A percentile compares a stretch with the other conserved stretches of the same genome.
Evolutionary conservation across 2,329 filamentous ascomycete species (phyloP).

Genomic region (Acrodontium crateriforme): DNA sequence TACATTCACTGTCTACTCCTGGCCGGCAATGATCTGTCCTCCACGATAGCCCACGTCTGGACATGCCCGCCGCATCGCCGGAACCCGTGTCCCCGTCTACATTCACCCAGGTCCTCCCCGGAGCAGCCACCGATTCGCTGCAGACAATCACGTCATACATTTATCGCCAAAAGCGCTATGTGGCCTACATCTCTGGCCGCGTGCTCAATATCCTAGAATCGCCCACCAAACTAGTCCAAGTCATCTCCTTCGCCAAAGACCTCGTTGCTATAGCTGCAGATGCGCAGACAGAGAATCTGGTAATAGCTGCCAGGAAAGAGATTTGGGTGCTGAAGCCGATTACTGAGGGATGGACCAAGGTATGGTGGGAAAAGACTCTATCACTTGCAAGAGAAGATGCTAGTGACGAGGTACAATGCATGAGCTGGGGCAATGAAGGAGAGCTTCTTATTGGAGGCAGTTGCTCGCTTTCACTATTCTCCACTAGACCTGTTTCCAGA

Average conservation of each 20-base stretch:
- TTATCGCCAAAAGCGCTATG: slow-evolving; percentile 59
- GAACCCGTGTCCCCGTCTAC: no score
- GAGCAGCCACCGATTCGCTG: slow-evolving; percentile 62
- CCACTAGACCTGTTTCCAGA: slow-evolving; percentile 27
- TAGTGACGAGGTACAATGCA: slow-evolving; percentile 37
- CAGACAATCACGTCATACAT: slow-evolving; percentile 62
- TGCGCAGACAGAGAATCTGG: slow-evolving; percentile 72
- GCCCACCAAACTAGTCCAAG: slow-evolving; percentile 66
- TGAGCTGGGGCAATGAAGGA: slow-evolving; percentile 80
- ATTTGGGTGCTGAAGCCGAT: slow-evolving; percentile 71
- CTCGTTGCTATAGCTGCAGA: slow-evolving; percentile 72
- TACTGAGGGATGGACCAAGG: slow-evolving; percentile 60
- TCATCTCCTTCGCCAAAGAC: slow-evolving; percentile 44
- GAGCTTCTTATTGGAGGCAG: slow-evolving; percentile 70
- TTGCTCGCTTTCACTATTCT: slow-evolving; percentile 55
- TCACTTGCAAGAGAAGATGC: slow-evolving; percentile 36
- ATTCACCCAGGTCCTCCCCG: slow-evolving; percentile 50
- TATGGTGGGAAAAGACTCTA: slow-evolving; percentile 52
- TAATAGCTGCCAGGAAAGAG: slow-evolving; percentile 50
- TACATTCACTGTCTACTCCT: no score
- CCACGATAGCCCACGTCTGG: no score
- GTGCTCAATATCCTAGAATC: slow-evolving; percentile 72
- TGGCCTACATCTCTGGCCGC: slow-evolving; percentile 80
- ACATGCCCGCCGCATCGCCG: no score
- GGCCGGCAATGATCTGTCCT: no score